Evolutionary conservation across 805 yeast genomes (phyloP), one percentile per base, ranked within the genome.

Genomic region (Clavispora vitiphila): DNA sequence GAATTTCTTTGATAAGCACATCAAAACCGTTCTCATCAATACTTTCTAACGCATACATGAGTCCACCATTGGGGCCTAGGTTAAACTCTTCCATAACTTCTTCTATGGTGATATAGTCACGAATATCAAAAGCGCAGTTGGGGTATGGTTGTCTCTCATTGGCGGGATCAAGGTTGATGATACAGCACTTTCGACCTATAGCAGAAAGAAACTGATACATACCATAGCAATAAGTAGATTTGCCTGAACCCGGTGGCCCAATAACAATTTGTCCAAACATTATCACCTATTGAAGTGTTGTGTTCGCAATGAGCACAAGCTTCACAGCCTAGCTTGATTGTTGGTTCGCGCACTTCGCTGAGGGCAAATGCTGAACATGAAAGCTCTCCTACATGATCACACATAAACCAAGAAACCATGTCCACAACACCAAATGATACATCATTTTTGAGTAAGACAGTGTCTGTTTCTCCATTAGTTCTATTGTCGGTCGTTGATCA

Each of bases 221-320:
- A 34, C 99, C 99, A 60, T 81, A 72, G 61, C 97, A 90, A 60
- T 87, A 93, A 0, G 99, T 95, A 0, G 96, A 86, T 57, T 93
- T 93, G 1, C 99, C 99, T 0, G 96, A 77, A 1, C 99, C 99
- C 0, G 99, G 99, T 0, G 99, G 98, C 0, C 99, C 99, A 29
- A 93, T 88, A 8, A 91, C 90, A 8, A 93, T 78, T 64, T 93
- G 96, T 3, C 95, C 96, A 62, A 86, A 86, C 75, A 70, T 70
- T 12, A 4, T 35, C 9, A 15, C n/a, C 12, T 29, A 9, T 10
- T 12, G 19, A 8, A 2, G 20, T 16, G 3, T 15, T 4, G n/a
- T 16, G 3, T 16, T 15, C 19, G 3, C 6, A 15, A 15, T 8
- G n/a, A 14, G 30, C 15, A 26, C 30, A 26, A 29, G 20, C 32